Conservation (phyloP, 2,329 filamentous ascomycete genomes). For the Purpureocillium lavendulum region DNA sequence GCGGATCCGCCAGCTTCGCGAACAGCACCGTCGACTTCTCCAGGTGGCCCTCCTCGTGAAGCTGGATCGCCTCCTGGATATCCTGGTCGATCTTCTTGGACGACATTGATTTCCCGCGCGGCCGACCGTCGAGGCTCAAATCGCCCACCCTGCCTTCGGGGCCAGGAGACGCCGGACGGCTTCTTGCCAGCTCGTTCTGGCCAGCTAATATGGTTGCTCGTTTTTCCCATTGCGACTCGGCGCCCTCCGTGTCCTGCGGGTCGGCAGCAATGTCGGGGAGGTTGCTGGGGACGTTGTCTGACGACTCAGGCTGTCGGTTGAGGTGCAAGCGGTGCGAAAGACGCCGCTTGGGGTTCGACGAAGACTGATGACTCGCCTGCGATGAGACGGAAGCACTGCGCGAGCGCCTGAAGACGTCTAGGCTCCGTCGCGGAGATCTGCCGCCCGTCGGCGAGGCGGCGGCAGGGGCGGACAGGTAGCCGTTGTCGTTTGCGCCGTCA, state of each 20-base stretch:
- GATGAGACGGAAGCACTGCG: constrained; percentile 40
- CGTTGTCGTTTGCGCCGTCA: constrained; percentile 16
- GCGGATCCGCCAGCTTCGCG: constrained; percentile 70
- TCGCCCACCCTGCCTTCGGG: constrained; percentile 17
- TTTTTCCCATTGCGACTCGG: constrained; percentile 81
- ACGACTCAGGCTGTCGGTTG: constrained; percentile 47
- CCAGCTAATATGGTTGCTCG: constrained; percentile 81
- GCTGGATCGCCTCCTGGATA: constrained; percentile 90
- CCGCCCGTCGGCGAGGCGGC: constrained; percentile 1
- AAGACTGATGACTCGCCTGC: constrained; percentile 23
- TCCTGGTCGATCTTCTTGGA: constrained; percentile 52
- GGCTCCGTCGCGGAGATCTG: constrained; percentile 28
- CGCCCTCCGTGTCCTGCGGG: constrained; percentile 33
- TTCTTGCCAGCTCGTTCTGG: constrained; percentile 42
- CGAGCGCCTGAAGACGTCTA: constrained; percentile 39
- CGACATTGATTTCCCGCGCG: constrained; percentile 25
- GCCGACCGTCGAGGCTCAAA: constrained; percentile 13
- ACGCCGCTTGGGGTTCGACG: constrained; percentile 29
- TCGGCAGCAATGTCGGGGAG: constrained; percentile 62
- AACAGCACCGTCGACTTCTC: constrained; percentile 79
- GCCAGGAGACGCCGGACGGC: constrained; percentile 30
- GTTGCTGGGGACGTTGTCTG: constrained; percentile 68
- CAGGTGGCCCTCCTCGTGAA: constrained; percentile 81
- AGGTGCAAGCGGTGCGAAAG: constrained; percentile 68
- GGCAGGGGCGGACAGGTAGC: not conserved